Base-by-base conservation (phyloP, 805 yeast genomes). In the Ogataea ganodermae region DNA sequence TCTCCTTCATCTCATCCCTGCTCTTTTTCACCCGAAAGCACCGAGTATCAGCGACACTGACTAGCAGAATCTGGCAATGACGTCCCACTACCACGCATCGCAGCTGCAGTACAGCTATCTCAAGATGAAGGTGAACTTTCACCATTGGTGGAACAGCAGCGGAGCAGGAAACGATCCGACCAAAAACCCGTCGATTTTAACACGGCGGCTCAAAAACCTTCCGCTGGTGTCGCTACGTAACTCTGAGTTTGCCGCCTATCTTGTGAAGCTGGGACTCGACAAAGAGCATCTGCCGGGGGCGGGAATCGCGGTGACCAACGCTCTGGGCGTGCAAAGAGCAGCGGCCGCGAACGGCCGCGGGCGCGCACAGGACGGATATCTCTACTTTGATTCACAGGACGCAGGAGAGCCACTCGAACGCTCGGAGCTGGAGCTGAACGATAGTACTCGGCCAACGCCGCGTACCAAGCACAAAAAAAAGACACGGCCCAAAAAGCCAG, bases 211-310 rank as follows among this genome's bases (percentile, higher is more conserved):
- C 21, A 62, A 53, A 42, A 54, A 54, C 32, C 14, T 57, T 13
- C 65, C 66, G 1, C 52, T 61, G 30, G 58, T 63, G 2, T 63
- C 66, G 2, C 41, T 62, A 2, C 43, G 66, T 30, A 62, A 57
- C 38, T 47, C 53, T 2, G 66, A 61, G 42, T 53, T 50, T 26
- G 52, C 51, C 6, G 52, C 53, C 0, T 41, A 54, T 26, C 30
- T 55, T 32, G 32, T 44, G 27, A 41, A 47, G 14, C n/a, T 48
- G 35, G 57, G 52, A 10, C 38, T 47, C 18, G 46, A 50, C 26
- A 44, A 42, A 13, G 50, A 43, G 6, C 30, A 38, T 16, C 37
- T 35, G 9, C 36, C 45, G 26, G 35, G 46, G 17, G 16, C 46
- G 20, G 48, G 53, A 23, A 32, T 49, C 14, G 51, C 47, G 9